Evolutionary conservation across 352 stramenopile species (phyloP), one percentile per base, ranked within the genome.

Genomic region (Phytophthora ramorum): DNA sequence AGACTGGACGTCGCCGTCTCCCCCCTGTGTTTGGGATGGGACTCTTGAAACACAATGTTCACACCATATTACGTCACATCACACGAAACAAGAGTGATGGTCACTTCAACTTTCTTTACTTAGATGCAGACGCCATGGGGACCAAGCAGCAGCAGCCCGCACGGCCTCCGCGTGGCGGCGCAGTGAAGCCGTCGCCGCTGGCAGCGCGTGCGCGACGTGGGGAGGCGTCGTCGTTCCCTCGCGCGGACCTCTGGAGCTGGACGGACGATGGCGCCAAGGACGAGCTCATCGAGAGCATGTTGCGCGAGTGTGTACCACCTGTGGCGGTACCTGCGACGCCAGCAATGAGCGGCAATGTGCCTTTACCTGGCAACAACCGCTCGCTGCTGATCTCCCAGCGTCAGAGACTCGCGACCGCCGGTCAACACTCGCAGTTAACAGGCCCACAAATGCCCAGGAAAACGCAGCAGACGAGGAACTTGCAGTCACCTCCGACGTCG

Each of bases 211-310:
- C 17, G 28, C 45, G 72, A 57, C 75, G 70, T 7, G 63, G 66
- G n/a, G 64, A 67, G 26, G 10, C 32, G 20, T 6, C 58, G 35
- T 12, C 62, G 0, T 90, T 92, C 66, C 80, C 81, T 13, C 84
- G 84, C 13, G 63, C 81, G 7, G 63, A 87, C 37, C 72, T 92
- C 13, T 92, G 82, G 84, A 68, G 59, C 14, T 92, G 82, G 84
- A 71, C 67, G 8, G 54, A 80, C 43, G 57, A 63, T 24, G 32
- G 45, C 22, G 45, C 40, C 22, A 62, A 79, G 51, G 64, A 79
- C 49, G 75, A 90, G 20, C 63, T 85, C 38, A 73, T 90, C 40
- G 80, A 87, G 65, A 76, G 28, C 17, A 86, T 90, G 72, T 50
- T 90, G 37, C 73, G 79, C 22, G 81, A 90, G 46, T 83, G 77